Evolutionary conservation across 495 filamentous ascomycete species (phyloP).

Genomic region (Neurospora sp.): DNA sequence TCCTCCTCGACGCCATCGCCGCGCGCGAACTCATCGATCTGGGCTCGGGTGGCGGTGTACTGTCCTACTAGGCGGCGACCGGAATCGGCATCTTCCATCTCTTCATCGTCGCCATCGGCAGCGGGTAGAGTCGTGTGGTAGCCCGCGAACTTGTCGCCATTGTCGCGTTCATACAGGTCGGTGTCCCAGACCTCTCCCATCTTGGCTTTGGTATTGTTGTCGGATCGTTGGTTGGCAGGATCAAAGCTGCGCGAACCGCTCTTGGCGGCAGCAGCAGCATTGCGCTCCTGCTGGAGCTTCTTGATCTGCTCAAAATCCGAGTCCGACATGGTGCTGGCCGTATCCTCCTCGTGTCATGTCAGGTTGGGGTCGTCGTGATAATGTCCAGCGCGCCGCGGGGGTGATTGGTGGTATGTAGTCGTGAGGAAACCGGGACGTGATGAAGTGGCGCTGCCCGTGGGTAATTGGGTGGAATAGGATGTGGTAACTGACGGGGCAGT

Average conservation of each 20-base stretch:
- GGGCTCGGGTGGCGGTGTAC: constrained; percentile 83
- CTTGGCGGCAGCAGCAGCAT: constrained; percentile 68
- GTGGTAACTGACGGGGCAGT: background rate
- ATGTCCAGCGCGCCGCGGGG: background rate
- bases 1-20: constrained; percentile 83
- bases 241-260: constrained; percentile 86
- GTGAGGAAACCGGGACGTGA: background rate
- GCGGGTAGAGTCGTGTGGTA: constrained; percentile 84
- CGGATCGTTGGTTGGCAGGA: constrained; percentile 75
- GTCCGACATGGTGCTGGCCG: constrained; percentile 41
- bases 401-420: background rate
- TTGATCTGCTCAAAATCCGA: constrained; percentile 76
- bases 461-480: background rate
- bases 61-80: constrained; percentile 81
- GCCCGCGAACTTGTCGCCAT: constrained; percentile 73
- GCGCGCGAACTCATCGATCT: constrained; percentile 89
- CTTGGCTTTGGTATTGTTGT: constrained; percentile 87
- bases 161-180: constrained; percentile 70
- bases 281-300: constrained; percentile 85
- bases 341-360: background rate
- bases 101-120: constrained; percentile 71
- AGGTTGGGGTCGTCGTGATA: background rate
- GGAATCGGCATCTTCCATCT: constrained; percentile 66
- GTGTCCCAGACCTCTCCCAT: constrained; percentile 93
- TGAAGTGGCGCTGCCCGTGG: background rate